Percentiles rank a stretch among this genome's conserved stretches.
Conservation (phyloP, 345 rosid genomes). For the Syzygium oleosum region DNA sequence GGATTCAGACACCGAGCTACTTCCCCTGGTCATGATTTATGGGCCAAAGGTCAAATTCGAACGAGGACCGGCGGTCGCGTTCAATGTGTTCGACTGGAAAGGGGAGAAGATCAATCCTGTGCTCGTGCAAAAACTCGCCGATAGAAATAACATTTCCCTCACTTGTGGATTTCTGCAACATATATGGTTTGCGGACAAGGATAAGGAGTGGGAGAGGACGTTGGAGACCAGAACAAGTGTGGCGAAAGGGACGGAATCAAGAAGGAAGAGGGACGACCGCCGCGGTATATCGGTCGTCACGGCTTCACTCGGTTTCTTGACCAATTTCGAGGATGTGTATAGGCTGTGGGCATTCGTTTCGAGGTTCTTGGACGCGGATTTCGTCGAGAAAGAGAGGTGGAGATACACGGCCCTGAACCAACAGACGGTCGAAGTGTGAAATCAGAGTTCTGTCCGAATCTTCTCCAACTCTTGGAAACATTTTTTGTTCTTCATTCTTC, state of each 20-base stretch:
- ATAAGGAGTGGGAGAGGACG: conserved; percentile 17
- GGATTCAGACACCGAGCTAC: conserved; percentile 18
- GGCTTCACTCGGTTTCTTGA: conserved; percentile 58
- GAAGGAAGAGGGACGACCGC: conserved; percentile 5
- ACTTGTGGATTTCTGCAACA: conserved; percentile 40
- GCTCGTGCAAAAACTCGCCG: conserved; percentile 73
- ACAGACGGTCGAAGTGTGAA: conserved; percentile 36
- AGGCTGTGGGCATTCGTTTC: conserved; percentile 78
- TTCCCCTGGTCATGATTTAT: conserved; percentile 43
- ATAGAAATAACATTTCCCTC: conserved; percentile 47
- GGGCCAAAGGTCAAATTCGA: conserved; percentile 49
- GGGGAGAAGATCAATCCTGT: conserved; percentile 60
- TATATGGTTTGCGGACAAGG: conserved; percentile 19
- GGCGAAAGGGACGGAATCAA: background rate
- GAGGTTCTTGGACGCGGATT: conserved; percentile 82
- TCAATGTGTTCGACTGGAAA: conserved; percentile 88
- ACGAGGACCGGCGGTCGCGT: conserved; percentile 58
- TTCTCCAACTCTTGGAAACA: background rate
- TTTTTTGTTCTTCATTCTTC: background rate
- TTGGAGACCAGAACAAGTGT: conserved; percentile 10
- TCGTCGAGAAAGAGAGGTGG: conserved; percentile 92
- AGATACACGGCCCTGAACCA: conserved; percentile 68
- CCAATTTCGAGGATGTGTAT: conserved; percentile 66
- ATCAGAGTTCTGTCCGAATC: background rate
- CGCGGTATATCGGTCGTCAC: conserved; percentile 41